These are phyloP conservation scores for Flaveria linearis DNA, from an alignment of 129 eudicot species.

Conservation along the genomic window DNA sequence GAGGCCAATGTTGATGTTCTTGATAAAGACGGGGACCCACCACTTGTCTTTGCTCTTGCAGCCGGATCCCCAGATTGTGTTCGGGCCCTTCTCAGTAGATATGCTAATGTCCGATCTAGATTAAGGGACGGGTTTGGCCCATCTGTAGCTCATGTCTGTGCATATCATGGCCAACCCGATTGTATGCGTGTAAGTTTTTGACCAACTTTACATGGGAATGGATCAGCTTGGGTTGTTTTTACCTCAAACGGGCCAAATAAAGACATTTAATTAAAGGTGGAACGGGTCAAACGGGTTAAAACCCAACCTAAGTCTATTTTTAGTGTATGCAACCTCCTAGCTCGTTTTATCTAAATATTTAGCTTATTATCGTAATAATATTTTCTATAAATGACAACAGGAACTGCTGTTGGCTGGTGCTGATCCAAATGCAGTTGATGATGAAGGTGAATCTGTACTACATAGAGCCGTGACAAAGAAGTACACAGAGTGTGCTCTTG, in stretches of 20 bases:
- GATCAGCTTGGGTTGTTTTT: neutral
- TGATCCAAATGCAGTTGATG: conserved; percentile 99
- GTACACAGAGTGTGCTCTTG: conserved; percentile 92
- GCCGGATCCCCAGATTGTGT: conserved; percentile 99
- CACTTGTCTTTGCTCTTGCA: conserved; percentile 96
- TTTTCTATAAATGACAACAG: conserved; percentile 44
- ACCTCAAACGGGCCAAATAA: conserved; percentile 4
- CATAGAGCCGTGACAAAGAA: conserved; percentile 97
- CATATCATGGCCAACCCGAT: conserved; percentile 99
- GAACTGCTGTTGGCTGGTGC: conserved; percentile 95
- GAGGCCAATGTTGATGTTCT: conserved; percentile 91
- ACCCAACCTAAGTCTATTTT: neutral
- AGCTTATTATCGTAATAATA: neutral
- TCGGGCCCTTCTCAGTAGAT: conserved; percentile 72
- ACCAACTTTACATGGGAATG: conserved; percentile 1
- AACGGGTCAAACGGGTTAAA: neutral
- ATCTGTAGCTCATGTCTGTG: conserved; percentile 97
- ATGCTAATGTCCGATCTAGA: conserved; percentile 89
- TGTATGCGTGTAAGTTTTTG: conserved; percentile 88
- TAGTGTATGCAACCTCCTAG: neutral
- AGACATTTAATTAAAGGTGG: neutral
- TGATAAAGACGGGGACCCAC: conserved; percentile 99
- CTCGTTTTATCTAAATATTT: neutral
- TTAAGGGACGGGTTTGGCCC: conserved; percentile 97
- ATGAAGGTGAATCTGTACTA: conserved; percentile 98